Percentiles rank a stretch among this genome's conserved stretches.
Evolutionary conservation across 805 yeast species (phyloP).

Genomic region (Wickerhamiella cacticola): DNA sequence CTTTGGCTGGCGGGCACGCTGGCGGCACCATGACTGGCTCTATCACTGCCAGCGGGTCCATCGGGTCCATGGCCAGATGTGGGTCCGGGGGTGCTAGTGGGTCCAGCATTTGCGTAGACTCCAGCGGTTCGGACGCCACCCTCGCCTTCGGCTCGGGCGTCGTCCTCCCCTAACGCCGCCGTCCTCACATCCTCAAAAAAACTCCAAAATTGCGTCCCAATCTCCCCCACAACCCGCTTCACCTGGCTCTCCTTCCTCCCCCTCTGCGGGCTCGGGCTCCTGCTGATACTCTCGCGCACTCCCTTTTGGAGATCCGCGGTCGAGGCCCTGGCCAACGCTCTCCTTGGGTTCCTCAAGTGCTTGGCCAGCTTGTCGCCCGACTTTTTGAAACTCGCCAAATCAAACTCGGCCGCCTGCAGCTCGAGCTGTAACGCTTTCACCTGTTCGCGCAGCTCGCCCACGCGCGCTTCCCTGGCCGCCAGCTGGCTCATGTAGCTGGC

Average conservation of each 20-base stretch:
- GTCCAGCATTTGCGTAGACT: too few relatives aligned
- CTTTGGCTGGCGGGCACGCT: too few relatives aligned
- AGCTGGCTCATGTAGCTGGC: constrained; percentile 25
- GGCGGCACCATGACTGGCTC: too few relatives aligned
- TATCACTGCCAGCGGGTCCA: too few relatives aligned
- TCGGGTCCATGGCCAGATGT: too few relatives aligned
- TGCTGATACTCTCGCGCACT: constrained; percentile 1
- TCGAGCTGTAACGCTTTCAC: constrained; percentile 24
- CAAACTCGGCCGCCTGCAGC: constrained; percentile 30
- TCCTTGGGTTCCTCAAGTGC: constrained; percentile 11
- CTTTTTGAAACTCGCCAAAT: constrained; percentile 23
- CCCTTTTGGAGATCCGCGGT: constrained; percentile 12
- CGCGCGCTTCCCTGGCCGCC: constrained; percentile 32
- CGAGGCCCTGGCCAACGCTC: constrained; percentile 5
- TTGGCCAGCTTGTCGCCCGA: constrained; percentile 17
- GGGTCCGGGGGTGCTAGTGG: not conserved
- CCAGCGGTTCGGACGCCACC: too few relatives aligned
- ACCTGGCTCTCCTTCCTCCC: not conserved
- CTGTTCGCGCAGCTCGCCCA: constrained; percentile 29
- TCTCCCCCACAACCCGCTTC: constrained; percentile 26
- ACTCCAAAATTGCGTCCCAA: constrained; percentile 29
- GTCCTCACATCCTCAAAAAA: constrained; percentile 28
- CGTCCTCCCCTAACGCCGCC: constrained; percentile 27
- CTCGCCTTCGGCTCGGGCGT: not conserved
- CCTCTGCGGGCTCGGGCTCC: constrained; percentile 15